phyloP scores from a whole-genome alignment of 495 filamentous ascomycete genomes.

The Chaetomium cochliodes region DNA sequence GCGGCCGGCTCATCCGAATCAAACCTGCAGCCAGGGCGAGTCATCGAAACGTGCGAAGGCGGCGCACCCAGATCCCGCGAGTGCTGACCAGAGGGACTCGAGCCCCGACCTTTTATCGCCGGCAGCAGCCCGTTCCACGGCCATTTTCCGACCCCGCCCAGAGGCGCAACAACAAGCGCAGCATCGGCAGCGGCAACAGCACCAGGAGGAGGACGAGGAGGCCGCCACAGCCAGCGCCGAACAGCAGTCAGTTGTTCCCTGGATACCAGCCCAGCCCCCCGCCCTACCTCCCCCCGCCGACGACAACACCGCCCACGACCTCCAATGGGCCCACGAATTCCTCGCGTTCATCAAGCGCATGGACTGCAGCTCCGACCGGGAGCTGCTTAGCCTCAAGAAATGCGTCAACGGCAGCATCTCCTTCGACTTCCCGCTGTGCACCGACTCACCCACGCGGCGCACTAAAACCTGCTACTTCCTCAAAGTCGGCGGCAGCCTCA shows the following conservation, averaged over 20 bases:
- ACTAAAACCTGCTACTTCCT: background rate
- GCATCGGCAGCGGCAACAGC: background rate
- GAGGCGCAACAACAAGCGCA: too few species aligned
- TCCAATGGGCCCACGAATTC: background rate
- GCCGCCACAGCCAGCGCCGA: too few species aligned
- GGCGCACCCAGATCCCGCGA: background rate
- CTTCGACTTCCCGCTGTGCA: background rate
- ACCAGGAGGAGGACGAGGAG: background rate
- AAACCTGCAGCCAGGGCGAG: too few species aligned
- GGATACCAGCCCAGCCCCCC: too few species aligned
- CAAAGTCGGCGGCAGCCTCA: slow-evolving; percentile 8
- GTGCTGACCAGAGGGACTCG: background rate
- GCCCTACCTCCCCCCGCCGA: background rate
- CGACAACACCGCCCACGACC: background rate
- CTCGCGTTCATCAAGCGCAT: slow-evolving; percentile 1
- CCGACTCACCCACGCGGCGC: background rate
- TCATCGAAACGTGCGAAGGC: background rate
- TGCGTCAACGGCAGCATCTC: background rate
- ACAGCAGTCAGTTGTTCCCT: too few species aligned
- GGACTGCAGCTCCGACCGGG: background rate
- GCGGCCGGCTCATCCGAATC: background rate
- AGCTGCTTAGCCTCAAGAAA: background rate
- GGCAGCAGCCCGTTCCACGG: background rate
- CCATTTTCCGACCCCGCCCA: background rate
- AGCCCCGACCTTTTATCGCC: background rate